Base-by-base conservation (phyloP, 768 basidiomycete species). In the Tricholoma sp. region DNA sequence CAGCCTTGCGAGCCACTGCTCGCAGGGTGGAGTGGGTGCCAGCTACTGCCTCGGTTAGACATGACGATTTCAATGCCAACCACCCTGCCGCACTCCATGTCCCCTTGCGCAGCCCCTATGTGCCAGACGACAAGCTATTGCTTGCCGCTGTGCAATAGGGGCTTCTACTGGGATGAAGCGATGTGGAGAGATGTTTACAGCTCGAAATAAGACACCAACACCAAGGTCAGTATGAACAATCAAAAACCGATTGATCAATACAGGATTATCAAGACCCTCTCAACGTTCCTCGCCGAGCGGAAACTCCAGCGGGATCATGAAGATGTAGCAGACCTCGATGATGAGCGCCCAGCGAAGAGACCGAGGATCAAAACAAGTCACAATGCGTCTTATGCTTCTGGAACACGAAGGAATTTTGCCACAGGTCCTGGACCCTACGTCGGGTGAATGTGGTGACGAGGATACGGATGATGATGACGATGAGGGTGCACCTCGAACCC, bases 361-460 rank as follows among this genome's bases (percentile, higher is more conserved):
- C 39, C 24, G 2, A 44, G 42, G 29, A 31, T 44, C 8, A 53
- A 42, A 18, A 18, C 52, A 20, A 53, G 32, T 29, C 17, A 44
- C 9, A 24, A 33, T 17, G 10, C 29, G 3, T 48, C 47, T 17
- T 48, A 28, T n/a, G 47, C 15, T 48, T 32, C 13, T n/a, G 56
- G 45, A 8, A 47, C n/a, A n/a, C n/a, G n/a, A n/a, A n/a, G n/a
- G n/a, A n/a, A 56, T 24, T 61, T 64, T 17, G 70, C 74, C 3
- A 68, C 58, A 28, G 59, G 64, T 4, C 71, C 75, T 17, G 20
- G 20, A 24, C 11, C 1, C 4, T 28, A 4, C 42, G 2, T 24
- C 20, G 42, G 11, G 62, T 63, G 66, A 64, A 65, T 24, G 8
- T 24, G 20, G 6, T n/a, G 11, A 36, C n/a, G 9, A 28, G 7